A percentile compares a stretch with the other conserved stretches of the same genome.
Conservation (phyloP, 192 early-diverging fungal genomes). For the Chytriomyces hyalinus region DNA sequence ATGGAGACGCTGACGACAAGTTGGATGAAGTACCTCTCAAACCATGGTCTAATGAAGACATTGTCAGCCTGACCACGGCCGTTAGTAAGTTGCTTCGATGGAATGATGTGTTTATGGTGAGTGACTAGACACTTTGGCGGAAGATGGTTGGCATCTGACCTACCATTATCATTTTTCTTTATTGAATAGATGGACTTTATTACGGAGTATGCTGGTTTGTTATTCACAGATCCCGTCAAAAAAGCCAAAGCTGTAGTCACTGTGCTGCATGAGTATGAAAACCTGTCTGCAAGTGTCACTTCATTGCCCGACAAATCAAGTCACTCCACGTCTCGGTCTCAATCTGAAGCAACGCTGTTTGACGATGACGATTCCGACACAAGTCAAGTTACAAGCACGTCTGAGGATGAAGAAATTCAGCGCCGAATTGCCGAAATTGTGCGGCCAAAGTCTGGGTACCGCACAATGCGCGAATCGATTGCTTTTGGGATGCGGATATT, state of each 20-base stretch:
- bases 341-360: constrained; percentile 4
- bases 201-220: constrained; percentile 4
- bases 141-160: neutral
- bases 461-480: constrained; percentile 11
- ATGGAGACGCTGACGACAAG: constrained; percentile 3
- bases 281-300: neutral
- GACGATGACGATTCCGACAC: constrained; percentile 6
- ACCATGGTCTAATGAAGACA: constrained; percentile 8
- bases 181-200: constrained; percentile 17
- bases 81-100: constrained; percentile 7
- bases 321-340: neutral
- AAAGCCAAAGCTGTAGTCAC: neutral
- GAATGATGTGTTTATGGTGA: constrained; percentile 22
- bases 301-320: neutral
- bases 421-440: neutral
- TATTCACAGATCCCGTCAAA: constrained; percentile 7
- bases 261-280: neutral
- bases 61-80: neutral
- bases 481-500: constrained; percentile 19
- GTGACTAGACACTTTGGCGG: neutral
- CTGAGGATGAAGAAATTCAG: constrained; percentile 13
- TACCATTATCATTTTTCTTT: neutral
- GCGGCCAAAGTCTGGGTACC: constrained; percentile 2
- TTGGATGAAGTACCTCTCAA: neutral
- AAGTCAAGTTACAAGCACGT: neutral